Base-by-base conservation (phyloP, 805 yeast species). In the Spathaspora girioi region DNA sequence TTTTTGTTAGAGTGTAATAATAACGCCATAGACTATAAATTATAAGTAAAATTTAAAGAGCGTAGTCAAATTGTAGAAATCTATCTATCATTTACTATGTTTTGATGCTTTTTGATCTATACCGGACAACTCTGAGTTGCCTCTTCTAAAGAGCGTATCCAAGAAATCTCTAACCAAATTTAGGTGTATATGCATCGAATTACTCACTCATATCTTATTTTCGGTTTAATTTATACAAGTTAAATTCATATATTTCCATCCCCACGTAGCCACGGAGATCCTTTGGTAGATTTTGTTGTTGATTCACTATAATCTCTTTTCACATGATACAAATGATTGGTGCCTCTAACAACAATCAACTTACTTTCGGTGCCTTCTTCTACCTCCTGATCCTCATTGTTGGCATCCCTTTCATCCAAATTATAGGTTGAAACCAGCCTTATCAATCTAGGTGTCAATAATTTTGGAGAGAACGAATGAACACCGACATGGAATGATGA, bases 281-380 rank as follows among this genome's bases (percentile, higher is more conserved):
- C 40, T n/a, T 35, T 35, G 18, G 17, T n/a, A 7, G 40, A 35
- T 6, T 35, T 35, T 7, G 40, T 35, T n/a, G 18, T n/a, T 35
- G 40, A 35, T n/a, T 23, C 15, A 9, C 15, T 10, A 23, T 42
- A 42, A 42, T 18, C 29, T 40, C 49, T 27, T 43, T 54, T 54
- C n/a, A 63, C 62, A 10, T 52, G 58, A 49, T 63, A 64, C 40
- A 52, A 50, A 46, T 64, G 68, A 47, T 61, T 58, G 1, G 49
- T 53, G 1, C 64, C 61, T n/a, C 58, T 51, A 19, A 54, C 54
- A 20, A 63, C 57, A 29, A 59, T 41, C 17, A 59, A 43, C 18
- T 55, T 52, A 8, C 17, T 35, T 12, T 15, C 29, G 11, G 15
- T 42, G 2, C 7, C 15, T 6, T 42, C 44, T n/a, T 42, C 44